Conservation (phyloP, 805 yeast genomes). For the Pichia sporocuriosa region DNA sequence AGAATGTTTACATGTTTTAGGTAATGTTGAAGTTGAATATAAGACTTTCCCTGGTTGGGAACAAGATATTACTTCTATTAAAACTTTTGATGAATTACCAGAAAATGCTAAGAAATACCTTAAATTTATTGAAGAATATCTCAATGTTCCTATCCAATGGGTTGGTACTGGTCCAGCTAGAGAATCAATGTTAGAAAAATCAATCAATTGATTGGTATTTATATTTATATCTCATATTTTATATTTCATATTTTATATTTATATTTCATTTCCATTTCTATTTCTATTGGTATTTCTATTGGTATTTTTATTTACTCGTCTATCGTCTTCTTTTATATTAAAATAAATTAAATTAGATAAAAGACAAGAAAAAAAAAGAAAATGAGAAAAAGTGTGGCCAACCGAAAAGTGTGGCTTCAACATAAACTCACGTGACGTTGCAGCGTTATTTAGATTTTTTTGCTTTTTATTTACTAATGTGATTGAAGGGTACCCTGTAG, state of each 20-base stretch:
- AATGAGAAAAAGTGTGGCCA: too few species aligned
- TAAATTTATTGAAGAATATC: slow-evolving; percentile 76
- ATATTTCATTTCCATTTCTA: not conserved
- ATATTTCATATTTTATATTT: too few species aligned
- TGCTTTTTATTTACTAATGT: too few species aligned
- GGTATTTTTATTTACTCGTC: too few species aligned
- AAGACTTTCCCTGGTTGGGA: slow-evolving; percentile 94
- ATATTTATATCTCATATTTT: too few species aligned
- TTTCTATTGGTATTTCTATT: not conserved
- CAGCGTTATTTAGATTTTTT: too few species aligned
- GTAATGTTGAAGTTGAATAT: slow-evolving; percentile 87
- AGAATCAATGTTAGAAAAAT: slow-evolving; percentile 77
- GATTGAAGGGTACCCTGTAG: too few species aligned
- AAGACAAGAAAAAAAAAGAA: too few species aligned
- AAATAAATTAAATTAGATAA: too few species aligned
- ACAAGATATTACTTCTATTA: slow-evolving; percentile 66
- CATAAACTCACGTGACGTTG: too few species aligned
- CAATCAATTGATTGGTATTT: slow-evolving; percentile 1
- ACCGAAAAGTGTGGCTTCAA: too few species aligned
- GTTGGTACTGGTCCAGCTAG: slow-evolving; percentile 98
- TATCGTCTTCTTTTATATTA: too few species aligned
- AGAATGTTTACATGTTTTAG: slow-evolving; percentile 77
- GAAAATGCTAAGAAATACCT: slow-evolving; percentile 80
- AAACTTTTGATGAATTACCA: slow-evolving; percentile 73
- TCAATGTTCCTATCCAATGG: slow-evolving; percentile 86